A percentile compares a stretch with the other conserved stretches of the same genome.
Conservation (phyloP, 108 stramenopile species). For the Discostella stelligeroides region DNA sequence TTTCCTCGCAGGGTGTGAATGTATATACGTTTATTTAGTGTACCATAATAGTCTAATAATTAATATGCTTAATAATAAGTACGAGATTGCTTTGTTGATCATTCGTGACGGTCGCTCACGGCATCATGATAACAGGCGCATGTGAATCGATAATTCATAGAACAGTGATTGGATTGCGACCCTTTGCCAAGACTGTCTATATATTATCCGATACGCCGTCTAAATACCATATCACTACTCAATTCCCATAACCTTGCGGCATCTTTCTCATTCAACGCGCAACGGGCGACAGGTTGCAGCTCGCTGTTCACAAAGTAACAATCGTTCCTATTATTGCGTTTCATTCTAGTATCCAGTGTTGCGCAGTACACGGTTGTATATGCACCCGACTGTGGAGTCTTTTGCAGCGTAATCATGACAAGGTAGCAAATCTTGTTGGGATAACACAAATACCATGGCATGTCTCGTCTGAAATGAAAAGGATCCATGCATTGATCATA, state of each 20-base stretch:
- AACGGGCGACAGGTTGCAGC: constrained; percentile 2
- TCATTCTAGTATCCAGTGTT: constrained; percentile 12
- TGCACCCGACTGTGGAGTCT: constrained; percentile 79
- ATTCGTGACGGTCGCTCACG: too few relatives aligned
- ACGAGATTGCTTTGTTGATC: too few relatives aligned
- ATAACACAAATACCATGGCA: constrained; percentile 79
- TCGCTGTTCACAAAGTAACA: constrained; percentile 53
- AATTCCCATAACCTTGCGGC: constrained; percentile 40
- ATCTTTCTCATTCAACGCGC: constrained; percentile 26
- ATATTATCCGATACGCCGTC: background rate
- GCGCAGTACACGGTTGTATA: constrained; percentile 77
- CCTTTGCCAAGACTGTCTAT: too few relatives aligned
- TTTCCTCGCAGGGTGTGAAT: too few relatives aligned
- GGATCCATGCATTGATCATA: too few relatives aligned
- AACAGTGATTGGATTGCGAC: too few relatives aligned
- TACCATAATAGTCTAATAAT: too few relatives aligned
- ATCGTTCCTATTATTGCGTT: constrained; percentile 7
- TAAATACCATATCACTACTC: constrained; percentile 40
- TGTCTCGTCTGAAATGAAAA: constrained; percentile 56
- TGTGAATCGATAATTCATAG: too few relatives aligned
- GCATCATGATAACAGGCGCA: too few relatives aligned
- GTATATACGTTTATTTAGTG: too few relatives aligned
- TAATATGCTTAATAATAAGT: too few relatives aligned
- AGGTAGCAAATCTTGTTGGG: constrained; percentile 61
- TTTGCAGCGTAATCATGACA: constrained; percentile 63